Evolutionary conservation across 2,329 filamentous ascomycete genomes (phyloP).

Genomic region (Colletotrichum musae): DNA sequence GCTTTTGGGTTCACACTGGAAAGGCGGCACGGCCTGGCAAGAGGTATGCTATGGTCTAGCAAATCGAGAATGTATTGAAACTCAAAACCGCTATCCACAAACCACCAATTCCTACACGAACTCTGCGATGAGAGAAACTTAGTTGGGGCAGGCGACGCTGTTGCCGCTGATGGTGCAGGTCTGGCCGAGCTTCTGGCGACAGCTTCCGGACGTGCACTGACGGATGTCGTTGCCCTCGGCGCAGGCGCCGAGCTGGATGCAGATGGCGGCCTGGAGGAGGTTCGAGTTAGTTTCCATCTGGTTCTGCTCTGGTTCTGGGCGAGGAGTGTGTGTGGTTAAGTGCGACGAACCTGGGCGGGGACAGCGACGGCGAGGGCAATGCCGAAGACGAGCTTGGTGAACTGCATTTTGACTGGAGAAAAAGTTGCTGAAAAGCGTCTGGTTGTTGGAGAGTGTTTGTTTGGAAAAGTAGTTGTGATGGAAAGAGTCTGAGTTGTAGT

Average conservation of each 20-base stretch:
- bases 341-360: not conserved
- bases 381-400: not conserved
- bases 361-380: not conserved
- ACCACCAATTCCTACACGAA: no score
- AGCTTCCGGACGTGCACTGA: not conserved
- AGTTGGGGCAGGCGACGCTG: constrained; percentile 1
- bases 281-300: no score
- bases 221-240: constrained; percentile 8
- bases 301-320: not conserved
- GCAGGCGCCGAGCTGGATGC: constrained; percentile 1
- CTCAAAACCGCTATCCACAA: no score
- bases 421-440: not conserved
- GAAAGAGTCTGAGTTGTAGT: not conserved
- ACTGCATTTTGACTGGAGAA: not conserved
- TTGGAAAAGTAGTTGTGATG: not conserved
- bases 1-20: no score
- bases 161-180: constrained; percentile 14
- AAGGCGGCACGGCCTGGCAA: no score
- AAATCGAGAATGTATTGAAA: no score
- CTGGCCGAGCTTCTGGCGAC: constrained; percentile 8
- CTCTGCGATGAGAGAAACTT: not conserved
- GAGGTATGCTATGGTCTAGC: no score
- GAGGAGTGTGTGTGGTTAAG: not conserved
- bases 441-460: not conserved
- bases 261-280: not conserved